Evolutionary conservation across 768 basidiomycete species (phyloP).

Genomic region (Kwoniella heveanensis): DNA sequence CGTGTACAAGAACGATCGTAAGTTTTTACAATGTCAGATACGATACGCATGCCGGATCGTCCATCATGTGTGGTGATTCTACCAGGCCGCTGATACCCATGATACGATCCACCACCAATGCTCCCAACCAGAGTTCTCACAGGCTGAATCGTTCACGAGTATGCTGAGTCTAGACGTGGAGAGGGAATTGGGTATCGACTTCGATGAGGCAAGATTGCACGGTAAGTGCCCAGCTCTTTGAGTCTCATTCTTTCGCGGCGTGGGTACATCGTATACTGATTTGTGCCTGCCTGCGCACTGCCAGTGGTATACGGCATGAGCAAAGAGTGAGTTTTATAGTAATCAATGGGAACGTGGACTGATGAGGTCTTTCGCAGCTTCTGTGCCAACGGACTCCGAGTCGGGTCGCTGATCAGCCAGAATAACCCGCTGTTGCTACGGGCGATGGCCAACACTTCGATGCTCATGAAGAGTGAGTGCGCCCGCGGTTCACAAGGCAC

Average conservation of each 20-base stretch:
- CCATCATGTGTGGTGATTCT: too few relatives aligned
- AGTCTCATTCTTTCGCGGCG: too few relatives aligned
- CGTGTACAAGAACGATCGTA: constrained; percentile 45
- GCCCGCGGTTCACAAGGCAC: too few relatives aligned
- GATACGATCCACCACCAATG: neutral
- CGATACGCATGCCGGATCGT: too few relatives aligned
- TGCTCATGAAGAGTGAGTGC: constrained; percentile 55
- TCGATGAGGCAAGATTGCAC: constrained; percentile 47
- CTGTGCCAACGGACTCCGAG: constrained; percentile 42
- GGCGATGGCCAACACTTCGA: constrained; percentile 49
- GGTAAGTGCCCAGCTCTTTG: constrained; percentile 27
- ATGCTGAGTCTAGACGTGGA: constrained; percentile 50
- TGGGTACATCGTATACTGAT: too few relatives aligned
- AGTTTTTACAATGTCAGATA: too few relatives aligned
- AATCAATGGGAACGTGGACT: neutral
- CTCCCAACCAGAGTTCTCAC: constrained; percentile 24
- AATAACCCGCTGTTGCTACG: constrained; percentile 50
- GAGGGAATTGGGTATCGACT: constrained; percentile 44
- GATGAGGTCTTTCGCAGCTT: constrained; percentile 26
- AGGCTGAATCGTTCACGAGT: constrained; percentile 48
- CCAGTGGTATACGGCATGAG: constrained; percentile 51
- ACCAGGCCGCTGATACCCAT: too few relatives aligned
- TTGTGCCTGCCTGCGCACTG: neutral
- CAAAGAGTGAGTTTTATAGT: constrained; percentile 45
- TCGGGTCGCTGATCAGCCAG: constrained; percentile 51